These are phyloP conservation scores for Alternaria arborescens DNA, from an alignment of 2,329 filamentous ascomycete genomes.

Conservation along the genomic window DNA sequence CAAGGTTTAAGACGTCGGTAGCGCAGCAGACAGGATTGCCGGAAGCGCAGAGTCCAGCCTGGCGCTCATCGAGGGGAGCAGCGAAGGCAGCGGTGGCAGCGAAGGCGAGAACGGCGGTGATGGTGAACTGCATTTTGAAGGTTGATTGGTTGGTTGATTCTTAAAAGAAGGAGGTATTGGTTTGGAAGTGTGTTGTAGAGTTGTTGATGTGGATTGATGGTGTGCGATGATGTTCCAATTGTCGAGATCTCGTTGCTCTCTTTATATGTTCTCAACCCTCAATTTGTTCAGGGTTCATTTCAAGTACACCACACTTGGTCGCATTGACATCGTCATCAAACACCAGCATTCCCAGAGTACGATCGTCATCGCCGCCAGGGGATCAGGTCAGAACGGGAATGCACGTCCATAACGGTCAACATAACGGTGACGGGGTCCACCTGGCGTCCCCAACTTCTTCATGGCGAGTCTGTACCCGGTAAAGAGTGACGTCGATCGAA, in stretches of 20 bases:
- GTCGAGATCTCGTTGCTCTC: slow-evolving; percentile 26
- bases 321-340: slow-evolving; percentile 38
- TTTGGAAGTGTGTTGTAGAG: slow-evolving; percentile 15
- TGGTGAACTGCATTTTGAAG: slow-evolving; percentile 48
- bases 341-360: slow-evolving; percentile 15
- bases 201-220: slow-evolving; percentile 29
- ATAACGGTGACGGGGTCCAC: slow-evolving; percentile 27
- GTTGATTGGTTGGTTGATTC: slow-evolving; percentile 13
- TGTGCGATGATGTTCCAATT: slow-evolving; percentile 35
- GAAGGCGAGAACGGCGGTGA: slow-evolving; percentile 46
- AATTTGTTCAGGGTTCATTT: slow-evolving; percentile 12
- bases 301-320: slow-evolving; percentile 12
- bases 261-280: slow-evolving; percentile 41
- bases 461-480: slow-evolving; percentile 20
- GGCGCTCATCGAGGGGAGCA: slow-evolving; percentile 45
- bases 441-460: slow-evolving; percentile 22
- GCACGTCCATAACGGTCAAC: slow-evolving; percentile 11
- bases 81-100: slow-evolving; percentile 41
- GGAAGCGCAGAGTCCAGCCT: slow-evolving; percentile 46
- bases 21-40: slow-evolving; percentile 65
- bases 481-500: slow-evolving; percentile 41
- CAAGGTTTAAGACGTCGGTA: slow-evolving; percentile 67
- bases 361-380: slow-evolving; percentile 34
- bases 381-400: slow-evolving; percentile 9
- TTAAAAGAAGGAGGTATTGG: slow-evolving; percentile 11